Evolutionary conservation across 78 protist genomes (phyloP), one percentile per base, ranked within the genome.

Genomic region (Tieghemostelium lacteum): DNA sequence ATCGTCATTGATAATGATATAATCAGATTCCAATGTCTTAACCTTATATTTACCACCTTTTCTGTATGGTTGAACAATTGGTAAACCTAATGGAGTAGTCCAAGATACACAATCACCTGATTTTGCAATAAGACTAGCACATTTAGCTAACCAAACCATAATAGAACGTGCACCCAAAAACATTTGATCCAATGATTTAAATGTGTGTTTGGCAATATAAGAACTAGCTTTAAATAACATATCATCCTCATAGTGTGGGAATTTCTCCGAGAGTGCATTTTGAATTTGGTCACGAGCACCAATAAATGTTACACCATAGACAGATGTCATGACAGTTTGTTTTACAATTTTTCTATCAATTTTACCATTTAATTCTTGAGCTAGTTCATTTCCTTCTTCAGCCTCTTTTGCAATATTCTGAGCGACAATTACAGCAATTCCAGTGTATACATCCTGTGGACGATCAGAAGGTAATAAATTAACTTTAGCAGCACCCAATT

Each of bases 301-400:
- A 49, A 93, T n/a, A 66, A 28, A 73, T 0, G 99, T 98, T 39
- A 98, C 99, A 55, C 98, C 99, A 63, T 98, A 98, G 52, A 97
- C 98, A 33, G 66, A 49, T 0, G 99, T 97, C 99, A 97, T 97
- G 60, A 98, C 98, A 34, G 98, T 95, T 72, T 97, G 99, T 93
- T 97, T 98, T 63, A 97, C 96, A 7, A 97, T 73, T 92, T 96
- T 95, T 61, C 98, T 94, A 34, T 52, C 62, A 70, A 97, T 42
- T 16, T 54, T 66, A 24, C 86, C 94, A 8, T 50, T 36, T 40
- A 91, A 76, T 28, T 73, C 8, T 22, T 24, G 8, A 2, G 93
- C 96, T 0, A 60, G 0, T 24, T 65, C 31, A 31, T 71, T 2
- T 22, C 92, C 96, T 0, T 28, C 2, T n/a, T 5, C 37, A 2